Base-by-base conservation (phyloP, 1,139 yeast species). In the Scheffersomyces cryptocercus region DNA sequence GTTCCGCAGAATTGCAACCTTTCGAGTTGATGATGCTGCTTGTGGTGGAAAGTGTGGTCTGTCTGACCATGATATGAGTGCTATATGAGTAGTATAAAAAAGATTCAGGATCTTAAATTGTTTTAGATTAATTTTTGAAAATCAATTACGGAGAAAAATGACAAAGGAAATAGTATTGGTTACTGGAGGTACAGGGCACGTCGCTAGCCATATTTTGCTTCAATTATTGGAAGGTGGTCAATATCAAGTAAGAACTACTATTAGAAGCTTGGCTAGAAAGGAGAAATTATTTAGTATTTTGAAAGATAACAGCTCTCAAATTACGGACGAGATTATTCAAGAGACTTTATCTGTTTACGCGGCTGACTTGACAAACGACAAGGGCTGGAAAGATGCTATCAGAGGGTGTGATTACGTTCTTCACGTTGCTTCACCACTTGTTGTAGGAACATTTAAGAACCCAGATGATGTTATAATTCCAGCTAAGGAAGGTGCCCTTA, bases 391-490 rank as follows among this genome's bases (percentile, higher is more conserved):
- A 44, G 48, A 46, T 9, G 59, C 58, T 1, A 61, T 55, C 6
- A 48, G 51, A 30, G 52, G 42, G 8, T 50, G 57, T 37, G 50
- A 48, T 37, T 66, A 54, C 15, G 52, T 65, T 15, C 37, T 47
- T 14, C 55, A 52, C 40, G 37, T 47, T 15, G 55, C 56, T 14
- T 50, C 54, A 11, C 55, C 55, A 4, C 41, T 39, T 33, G 40
- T 41, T n/a, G 42, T 39, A 35, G 35, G 53, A 3, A 59, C 52
- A 12, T 35, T 38, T 26, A 44, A 44, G 15, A 35, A 34, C 38
- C 47, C 29, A 26, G 46, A 44, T 14, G 50, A 48, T 4, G 29
- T 53, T 7, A 13, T 30, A 30, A 30, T 20, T 24, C 30, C 26
- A 38, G 48, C 37, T 32, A 43, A 5, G 16, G 34, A 29, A 41